phyloP scores from a whole-genome alignment of 805 yeast species.

The Candida michaelii region DNA sequence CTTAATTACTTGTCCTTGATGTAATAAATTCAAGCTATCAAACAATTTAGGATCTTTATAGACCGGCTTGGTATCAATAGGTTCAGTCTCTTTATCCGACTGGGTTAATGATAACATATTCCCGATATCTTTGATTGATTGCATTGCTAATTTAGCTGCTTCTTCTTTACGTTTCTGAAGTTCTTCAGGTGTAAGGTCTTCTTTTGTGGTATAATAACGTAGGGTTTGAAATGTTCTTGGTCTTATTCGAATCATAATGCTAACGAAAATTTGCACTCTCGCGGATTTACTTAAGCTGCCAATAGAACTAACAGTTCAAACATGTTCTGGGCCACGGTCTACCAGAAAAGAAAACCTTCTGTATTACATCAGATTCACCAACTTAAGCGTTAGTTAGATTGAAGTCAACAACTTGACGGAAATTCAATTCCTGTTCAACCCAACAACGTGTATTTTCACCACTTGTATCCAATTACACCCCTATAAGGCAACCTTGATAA shows the following conservation, averaged over 20 bases:
- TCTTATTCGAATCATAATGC: neutral
- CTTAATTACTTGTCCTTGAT: constrained; percentile 56
- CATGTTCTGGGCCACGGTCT: too few species aligned
- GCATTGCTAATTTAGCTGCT: constrained; percentile 40
- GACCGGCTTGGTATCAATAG: constrained; percentile 47
- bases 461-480: too few species aligned
- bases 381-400: too few species aligned
- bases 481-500: too few species aligned
- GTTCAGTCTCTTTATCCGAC: constrained; percentile 43
- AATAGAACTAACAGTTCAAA: too few species aligned
- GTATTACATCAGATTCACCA: too few species aligned
- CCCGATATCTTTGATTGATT: constrained; percentile 41
- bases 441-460: too few species aligned
- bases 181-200: constrained; percentile 13
- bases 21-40: constrained; percentile 41
- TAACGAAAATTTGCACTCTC: too few species aligned
- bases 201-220: neutral
- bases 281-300: too few species aligned
- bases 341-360: too few species aligned
- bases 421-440: too few species aligned
- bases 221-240: neutral
- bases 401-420: too few species aligned
- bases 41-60: constrained; percentile 36
- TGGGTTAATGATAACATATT: constrained; percentile 28
- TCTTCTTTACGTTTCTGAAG: constrained; percentile 22